phyloP scores from a whole-genome alignment of 371 early-diverging fungal genomes.

The Mortierella sp. region DNA sequence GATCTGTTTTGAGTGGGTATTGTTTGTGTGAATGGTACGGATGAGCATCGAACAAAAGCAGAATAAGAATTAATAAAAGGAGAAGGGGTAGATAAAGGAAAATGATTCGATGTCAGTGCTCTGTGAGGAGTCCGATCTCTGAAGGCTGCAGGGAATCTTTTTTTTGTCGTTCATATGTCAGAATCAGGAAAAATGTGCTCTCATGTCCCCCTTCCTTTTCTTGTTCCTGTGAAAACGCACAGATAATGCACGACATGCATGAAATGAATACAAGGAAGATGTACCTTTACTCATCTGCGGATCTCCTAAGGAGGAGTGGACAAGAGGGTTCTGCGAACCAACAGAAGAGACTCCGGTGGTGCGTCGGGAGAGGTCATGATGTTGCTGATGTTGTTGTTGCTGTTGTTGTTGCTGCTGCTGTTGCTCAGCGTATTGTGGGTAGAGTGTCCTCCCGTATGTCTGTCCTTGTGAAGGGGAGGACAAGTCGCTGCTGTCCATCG shows the following conservation, averaged over 20 bases:
- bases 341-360: slow-evolving; percentile 15
- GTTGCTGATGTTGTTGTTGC: slow-evolving; percentile 19
- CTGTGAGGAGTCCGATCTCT: neutral
- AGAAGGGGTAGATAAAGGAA: neutral
- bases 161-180: neutral
- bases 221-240: neutral
- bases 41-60: neutral
- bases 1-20: neutral
- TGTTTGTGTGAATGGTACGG: neutral
- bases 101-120: slow-evolving; percentile 7
- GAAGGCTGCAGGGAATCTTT: neutral
- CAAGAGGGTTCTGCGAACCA: slow-evolving; percentile 29
- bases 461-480: neutral
- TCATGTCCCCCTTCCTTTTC: neutral
- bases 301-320: slow-evolving; percentile 16
- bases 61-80: too few species aligned
- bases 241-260: neutral
- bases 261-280: neutral
- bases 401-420: neutral
- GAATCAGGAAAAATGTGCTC: neutral
- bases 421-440: neutral
- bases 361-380: slow-evolving; percentile 14
- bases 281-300: slow-evolving; percentile 31
- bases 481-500: neutral
- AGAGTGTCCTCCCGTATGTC: neutral